Evolutionary conservation across 441 rosid species (phyloP).

Genomic region (Kokia cookei): DNA sequence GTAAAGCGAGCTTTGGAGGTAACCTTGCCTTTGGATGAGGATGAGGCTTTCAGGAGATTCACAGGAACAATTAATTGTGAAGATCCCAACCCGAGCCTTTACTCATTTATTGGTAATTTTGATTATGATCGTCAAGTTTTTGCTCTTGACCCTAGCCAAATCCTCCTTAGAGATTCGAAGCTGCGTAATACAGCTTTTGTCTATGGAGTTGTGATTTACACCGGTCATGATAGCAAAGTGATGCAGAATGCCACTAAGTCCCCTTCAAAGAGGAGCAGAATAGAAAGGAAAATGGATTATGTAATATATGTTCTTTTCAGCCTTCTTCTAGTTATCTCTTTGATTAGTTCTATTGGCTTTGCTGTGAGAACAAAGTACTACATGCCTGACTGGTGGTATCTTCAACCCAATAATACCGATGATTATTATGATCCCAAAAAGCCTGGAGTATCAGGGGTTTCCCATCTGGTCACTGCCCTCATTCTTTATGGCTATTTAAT

Average conservation of each 20-base stretch:
- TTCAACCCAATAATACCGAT: constrained; percentile 46
- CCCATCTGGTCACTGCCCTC: constrained; percentile 87
- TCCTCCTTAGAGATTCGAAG: constrained; percentile 95
- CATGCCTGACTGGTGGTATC: constrained; percentile 86
- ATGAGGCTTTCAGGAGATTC: constrained; percentile 61
- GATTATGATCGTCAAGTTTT: constrained; percentile 68
- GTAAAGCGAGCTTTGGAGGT: constrained; percentile 83
- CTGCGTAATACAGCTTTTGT: constrained; percentile 83
- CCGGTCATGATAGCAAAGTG: constrained; percentile 94
- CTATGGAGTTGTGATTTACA: constrained; percentile 80
- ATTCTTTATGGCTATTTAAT: constrained; percentile 91
- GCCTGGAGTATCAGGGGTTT: constrained; percentile 58
- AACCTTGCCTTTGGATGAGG: constrained; percentile 58
- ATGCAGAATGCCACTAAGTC: constrained; percentile 94
- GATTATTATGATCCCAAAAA: constrained; percentile 49
- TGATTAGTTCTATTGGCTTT: constrained; percentile 85
- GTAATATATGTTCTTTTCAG: constrained; percentile 80
- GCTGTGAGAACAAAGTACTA: constrained; percentile 67
- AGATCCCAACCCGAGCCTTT: constrained; percentile 92
- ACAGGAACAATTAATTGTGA: constrained; percentile 68
- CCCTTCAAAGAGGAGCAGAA: constrained; percentile 84
- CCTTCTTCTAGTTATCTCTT: constrained; percentile 61
- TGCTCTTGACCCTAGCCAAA: constrained; percentile 84
- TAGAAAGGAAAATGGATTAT: constrained; percentile 93
- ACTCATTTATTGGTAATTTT: constrained; percentile 81